A percentile compares a stretch with the other conserved stretches of the same genome.
Conservation (phyloP, 148 eudicot genomes). For the Dianthus caryophyllus region DNA sequence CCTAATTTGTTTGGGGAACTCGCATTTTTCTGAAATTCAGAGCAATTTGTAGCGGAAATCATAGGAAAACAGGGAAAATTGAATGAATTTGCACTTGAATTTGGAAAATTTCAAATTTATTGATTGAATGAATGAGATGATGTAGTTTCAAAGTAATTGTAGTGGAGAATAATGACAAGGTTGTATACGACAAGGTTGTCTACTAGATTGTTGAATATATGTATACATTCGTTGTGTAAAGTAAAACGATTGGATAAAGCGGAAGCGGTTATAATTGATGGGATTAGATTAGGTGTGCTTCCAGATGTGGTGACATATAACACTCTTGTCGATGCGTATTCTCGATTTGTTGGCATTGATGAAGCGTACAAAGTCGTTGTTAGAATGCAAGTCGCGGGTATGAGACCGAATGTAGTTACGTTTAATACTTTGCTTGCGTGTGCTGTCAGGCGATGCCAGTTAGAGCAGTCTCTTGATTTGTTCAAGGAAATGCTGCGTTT, state of each 20-base stretch:
- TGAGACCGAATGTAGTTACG: conserved; percentile 68
- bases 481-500: conserved; percentile 69
- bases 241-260: conserved; percentile 62
- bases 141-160: too few species aligned
- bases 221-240: conserved; percentile 71
- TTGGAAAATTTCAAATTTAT: background rate
- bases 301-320: conserved; percentile 91
- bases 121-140: too few species aligned
- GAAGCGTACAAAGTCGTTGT: conserved; percentile 56
- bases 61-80: background rate
- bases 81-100: background rate
- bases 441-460: conserved; percentile 46
- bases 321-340: conserved; percentile 69
- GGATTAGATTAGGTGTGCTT: conserved; percentile 71
- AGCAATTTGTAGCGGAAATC: too few species aligned
- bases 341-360: conserved; percentile 66
- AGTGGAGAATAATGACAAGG: conserved; percentile 30
- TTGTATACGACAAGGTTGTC: conserved; percentile 78
- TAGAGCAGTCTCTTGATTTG: conserved; percentile 44
- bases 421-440: conserved; percentile 75
- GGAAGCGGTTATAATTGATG: conserved; percentile 68
- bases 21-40: too few species aligned
- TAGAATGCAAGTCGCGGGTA: conserved; percentile 83
- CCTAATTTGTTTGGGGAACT: too few species aligned
- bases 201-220: conserved; percentile 70